A percentile compares a stretch with the other conserved stretches of the same genome.
Evolutionary conservation across 2,329 filamentous ascomycete genomes (phyloP).

Genomic region (Penicillium sp.): DNA sequence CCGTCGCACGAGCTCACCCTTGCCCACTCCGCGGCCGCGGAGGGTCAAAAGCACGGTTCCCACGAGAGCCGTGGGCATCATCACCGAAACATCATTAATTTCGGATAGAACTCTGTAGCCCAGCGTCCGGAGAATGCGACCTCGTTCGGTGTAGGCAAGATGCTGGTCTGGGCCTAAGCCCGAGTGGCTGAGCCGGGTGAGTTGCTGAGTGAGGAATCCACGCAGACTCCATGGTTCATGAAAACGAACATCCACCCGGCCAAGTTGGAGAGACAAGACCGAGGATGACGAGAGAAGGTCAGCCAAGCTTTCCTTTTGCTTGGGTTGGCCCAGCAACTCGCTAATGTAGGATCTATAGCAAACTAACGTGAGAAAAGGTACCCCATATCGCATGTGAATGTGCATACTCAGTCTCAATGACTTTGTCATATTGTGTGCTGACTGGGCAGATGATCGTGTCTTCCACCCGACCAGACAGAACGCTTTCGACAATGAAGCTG

Average conservation of each 20-base stretch:
- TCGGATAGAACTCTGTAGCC: slow-evolving; percentile 90
- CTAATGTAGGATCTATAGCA: slow-evolving; percentile 71
- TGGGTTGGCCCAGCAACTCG: slow-evolving; percentile 86
- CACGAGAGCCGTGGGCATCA: slow-evolving; percentile 96
- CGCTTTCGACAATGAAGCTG: slow-evolving; percentile 81
- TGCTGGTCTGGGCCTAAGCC: slow-evolving; percentile 32
- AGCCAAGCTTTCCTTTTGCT: slow-evolving; percentile 87
- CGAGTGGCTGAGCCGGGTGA: slow-evolving; percentile 48
- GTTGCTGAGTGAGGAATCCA: slow-evolving; percentile 72
- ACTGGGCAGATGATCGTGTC: slow-evolving; percentile 94
- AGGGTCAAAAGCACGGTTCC: slow-evolving; percentile 89
- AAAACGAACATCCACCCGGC: slow-evolving; percentile 90
- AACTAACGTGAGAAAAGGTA: slow-evolving; percentile 7
- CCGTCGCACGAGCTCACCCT: slow-evolving; percentile 73
- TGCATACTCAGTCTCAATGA: slow-evolving; percentile 78
- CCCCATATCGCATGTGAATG: neutral
- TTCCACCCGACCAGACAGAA: slow-evolving; percentile 78
- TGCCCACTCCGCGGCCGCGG: slow-evolving; percentile 84
- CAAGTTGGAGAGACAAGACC: slow-evolving; percentile 79
- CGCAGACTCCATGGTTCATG: slow-evolving; percentile 92
- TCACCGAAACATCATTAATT: slow-evolving; percentile 92
- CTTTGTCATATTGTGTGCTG: slow-evolving; percentile 97
- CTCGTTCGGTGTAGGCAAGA: slow-evolving; percentile 51
- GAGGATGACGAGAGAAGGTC: slow-evolving; percentile 88
- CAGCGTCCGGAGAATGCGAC: slow-evolving; percentile 73